Evolutionary conservation across 495 filamentous ascomycete genomes (phyloP).

Genomic region (Wilcoxina mikolae): DNA sequence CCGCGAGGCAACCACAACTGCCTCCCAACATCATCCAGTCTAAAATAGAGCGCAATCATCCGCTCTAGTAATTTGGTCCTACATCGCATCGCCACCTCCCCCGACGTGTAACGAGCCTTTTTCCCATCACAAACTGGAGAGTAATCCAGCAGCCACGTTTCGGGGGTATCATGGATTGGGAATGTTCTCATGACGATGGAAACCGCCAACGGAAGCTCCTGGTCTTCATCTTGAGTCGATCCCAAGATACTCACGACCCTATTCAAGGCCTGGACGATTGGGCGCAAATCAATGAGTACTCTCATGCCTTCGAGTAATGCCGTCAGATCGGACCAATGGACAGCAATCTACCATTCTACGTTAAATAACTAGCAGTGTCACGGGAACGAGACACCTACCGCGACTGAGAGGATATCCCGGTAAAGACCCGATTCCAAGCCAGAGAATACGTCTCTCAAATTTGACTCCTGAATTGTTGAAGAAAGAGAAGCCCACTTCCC

Average conservation of each 20-base stretch:
- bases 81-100: neutral
- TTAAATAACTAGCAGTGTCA: neutral
- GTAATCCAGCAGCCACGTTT: neutral
- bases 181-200: neutral
- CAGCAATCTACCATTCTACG: neutral
- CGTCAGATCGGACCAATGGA: neutral
- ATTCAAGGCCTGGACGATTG: neutral
- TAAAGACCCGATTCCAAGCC: neutral
- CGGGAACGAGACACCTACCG: neutral
- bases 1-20: neutral
- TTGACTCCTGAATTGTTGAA: neutral
- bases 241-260: neutral
- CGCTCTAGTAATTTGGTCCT: neutral
- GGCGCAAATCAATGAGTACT: neutral
- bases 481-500: neutral
- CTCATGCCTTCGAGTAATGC: neutral
- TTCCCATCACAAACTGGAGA: neutral
- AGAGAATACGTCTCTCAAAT: neutral
- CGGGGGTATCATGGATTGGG: neutral
- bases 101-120: neutral
- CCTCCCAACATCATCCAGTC: neutral
- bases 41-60: neutral
- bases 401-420: neutral
- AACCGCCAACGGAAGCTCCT: neutral
- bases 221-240: neutral